These are phyloP conservation scores for Caloboletus firmus DNA, from an alignment of 1,284 basidiomycete species.

Conservation along the genomic window DNA sequence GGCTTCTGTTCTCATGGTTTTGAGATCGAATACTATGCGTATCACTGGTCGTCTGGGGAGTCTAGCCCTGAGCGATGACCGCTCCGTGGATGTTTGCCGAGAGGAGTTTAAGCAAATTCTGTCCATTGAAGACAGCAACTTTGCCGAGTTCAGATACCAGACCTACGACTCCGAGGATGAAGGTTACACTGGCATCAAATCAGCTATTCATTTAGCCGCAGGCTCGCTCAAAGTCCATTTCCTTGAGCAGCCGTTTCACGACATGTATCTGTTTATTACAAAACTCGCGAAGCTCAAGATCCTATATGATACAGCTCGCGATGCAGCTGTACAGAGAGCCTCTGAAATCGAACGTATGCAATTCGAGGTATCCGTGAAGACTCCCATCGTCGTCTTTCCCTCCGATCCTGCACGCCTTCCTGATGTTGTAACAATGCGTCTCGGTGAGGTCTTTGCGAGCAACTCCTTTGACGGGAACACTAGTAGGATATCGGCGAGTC, in stretches of 20 bases:
- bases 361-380: constrained; percentile 88
- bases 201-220: constrained; percentile 81
- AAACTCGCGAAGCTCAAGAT: constrained; percentile 92
- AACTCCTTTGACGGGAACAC: constrained; percentile 71
- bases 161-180: constrained; percentile 79
- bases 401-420: constrained; percentile 61
- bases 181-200: constrained; percentile 82
- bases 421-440: constrained; percentile 78
- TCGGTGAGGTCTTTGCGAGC: constrained; percentile 87
- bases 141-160: constrained; percentile 95
- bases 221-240: constrained; percentile 92
- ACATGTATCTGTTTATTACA: constrained; percentile 81
- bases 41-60: constrained; percentile 87
- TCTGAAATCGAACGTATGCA: constrained; percentile 89
- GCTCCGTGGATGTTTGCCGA: constrained; percentile 50
- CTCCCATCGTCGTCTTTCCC: constrained; percentile 92
- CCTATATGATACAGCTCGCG: constrained; percentile 93
- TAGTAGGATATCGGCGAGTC: constrained; percentile 73
- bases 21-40: constrained; percentile 76
- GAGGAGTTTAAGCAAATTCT: constrained; percentile 85
- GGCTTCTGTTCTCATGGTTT: constrained; percentile 82
- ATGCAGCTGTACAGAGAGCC: constrained; percentile 89
- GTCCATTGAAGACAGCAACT: constrained; percentile 93
- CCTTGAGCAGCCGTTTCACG: constrained; percentile 84
- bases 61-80: constrained; percentile 83